phyloP scores from a whole-genome alignment of 1,139 yeast species.

The Pichia sorboxylosa region DNA sequence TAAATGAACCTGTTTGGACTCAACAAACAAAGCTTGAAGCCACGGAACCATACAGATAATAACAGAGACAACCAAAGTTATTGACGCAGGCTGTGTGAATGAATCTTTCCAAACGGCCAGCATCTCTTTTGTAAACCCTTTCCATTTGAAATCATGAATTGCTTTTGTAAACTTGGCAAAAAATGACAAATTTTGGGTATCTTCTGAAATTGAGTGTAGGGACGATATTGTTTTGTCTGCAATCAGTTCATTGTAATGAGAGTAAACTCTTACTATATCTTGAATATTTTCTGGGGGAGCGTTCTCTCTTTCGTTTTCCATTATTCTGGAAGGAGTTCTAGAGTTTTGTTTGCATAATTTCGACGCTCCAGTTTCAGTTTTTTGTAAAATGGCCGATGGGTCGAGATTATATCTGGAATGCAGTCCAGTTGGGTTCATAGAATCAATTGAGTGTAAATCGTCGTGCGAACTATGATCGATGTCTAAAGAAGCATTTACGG shows the following conservation, averaged over 20 bases:
- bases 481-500: neutral
- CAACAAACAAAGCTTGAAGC: slow-evolving; percentile 66
- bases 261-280: slow-evolving; percentile 51
- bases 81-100: slow-evolving; percentile 31
- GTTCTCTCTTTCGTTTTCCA: slow-evolving; percentile 27
- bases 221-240: slow-evolving; percentile 1
- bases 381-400: slow-evolving; percentile 1
- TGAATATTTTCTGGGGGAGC: slow-evolving; percentile 37
- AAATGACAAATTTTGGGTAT: neutral
- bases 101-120: slow-evolving; percentile 25
- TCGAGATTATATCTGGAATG: neutral
- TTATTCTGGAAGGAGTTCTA: slow-evolving; percentile 9
- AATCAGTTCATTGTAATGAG: slow-evolving; percentile 15
- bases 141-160: slow-evolving; percentile 3
- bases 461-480: neutral
- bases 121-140: slow-evolving; percentile 57
- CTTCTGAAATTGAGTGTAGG: slow-evolving; percentile 8
- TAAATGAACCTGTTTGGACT: slow-evolving; percentile 27
- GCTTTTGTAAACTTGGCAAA: neutral
- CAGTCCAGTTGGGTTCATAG: neutral
- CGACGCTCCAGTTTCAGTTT: neutral
- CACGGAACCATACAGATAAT: slow-evolving; percentile 65
- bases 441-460: slow-evolving; percentile 4
- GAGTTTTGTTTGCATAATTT: slow-evolving; percentile 3
- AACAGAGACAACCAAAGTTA: slow-evolving; percentile 25